phyloP scores from a whole-genome alignment of 1,284 basidiomycete species.

The Microbotryum silenes-acaulis region DNA sequence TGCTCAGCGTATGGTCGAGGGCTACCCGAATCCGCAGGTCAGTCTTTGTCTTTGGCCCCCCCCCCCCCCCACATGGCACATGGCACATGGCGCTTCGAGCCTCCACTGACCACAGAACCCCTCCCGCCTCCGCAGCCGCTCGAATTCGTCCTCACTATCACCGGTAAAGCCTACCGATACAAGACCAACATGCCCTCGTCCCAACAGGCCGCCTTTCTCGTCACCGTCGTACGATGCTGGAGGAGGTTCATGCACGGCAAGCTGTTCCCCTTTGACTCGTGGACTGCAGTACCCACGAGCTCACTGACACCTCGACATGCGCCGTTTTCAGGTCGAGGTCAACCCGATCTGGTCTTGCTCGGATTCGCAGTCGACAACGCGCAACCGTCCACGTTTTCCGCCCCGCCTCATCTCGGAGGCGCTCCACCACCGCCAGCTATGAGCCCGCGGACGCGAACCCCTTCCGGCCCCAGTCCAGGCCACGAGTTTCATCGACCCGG shows the following conservation, averaged over 20 bases:
- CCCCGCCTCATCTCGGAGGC: not conserved
- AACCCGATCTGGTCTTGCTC: conserved; percentile 23
- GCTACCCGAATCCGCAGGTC: not conserved
- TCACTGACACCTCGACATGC: not conserved
- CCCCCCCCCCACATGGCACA: too few species aligned
- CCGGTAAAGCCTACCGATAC: conserved; percentile 73
- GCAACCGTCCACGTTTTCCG: not conserved
- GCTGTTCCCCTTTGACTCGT: too few species aligned
- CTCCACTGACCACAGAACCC: not conserved
- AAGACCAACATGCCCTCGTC: conserved; percentile 58
- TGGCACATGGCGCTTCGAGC: not conserved
- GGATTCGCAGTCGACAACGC: conserved; percentile 32
- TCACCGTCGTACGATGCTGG: conserved; percentile 62
- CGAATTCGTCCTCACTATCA: conserved; percentile 67
- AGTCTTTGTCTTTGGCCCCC: too few species aligned
- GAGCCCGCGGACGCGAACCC: not conserved
- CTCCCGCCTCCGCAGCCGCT: conserved; percentile 15
- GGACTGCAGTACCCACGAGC: too few species aligned
- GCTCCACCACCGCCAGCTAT: not conserved
- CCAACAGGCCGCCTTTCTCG: conserved; percentile 67
- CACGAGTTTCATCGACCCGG: not conserved
- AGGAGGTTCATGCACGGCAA: conserved; percentile 39
- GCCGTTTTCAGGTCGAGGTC: conserved; percentile 9
- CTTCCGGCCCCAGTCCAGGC: not conserved
- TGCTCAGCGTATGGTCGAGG: conserved; percentile 9